Evolutionary conservation across 345 rosid species (phyloP).

Genomic region (Rhodomyrtus tomentosa): DNA sequence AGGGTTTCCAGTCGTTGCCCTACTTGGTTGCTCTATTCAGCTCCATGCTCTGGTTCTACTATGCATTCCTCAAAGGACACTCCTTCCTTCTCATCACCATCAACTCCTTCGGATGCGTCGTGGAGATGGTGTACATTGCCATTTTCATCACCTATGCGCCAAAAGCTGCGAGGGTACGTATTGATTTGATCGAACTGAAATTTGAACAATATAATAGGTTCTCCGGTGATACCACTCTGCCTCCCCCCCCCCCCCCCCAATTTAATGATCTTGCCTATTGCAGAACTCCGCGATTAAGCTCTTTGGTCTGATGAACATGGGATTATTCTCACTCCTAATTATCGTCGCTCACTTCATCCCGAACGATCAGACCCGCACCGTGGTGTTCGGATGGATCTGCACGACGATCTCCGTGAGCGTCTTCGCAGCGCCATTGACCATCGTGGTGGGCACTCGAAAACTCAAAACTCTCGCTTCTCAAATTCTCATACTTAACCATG

Average conservation of each 20-base stretch:
- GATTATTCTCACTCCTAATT: conserved; percentile 33
- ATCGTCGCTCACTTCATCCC: conserved; percentile 26
- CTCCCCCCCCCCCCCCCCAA: too few species aligned
- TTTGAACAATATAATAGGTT: background rate
- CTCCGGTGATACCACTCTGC: background rate
- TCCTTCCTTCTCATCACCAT: conserved; percentile 75
- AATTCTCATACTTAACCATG: background rate
- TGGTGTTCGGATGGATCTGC: conserved; percentile 78
- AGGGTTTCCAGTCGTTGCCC: conserved; percentile 72
- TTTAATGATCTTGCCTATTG: background rate
- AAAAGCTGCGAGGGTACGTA: conserved; percentile 32
- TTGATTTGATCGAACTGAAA: background rate
- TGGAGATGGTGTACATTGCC: conserved; percentile 56
- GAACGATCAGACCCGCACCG: conserved; percentile 3
- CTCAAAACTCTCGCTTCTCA: background rate
- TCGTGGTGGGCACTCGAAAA: conserved; percentile 30
- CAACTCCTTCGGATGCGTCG: conserved; percentile 65
- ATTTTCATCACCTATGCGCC: conserved; percentile 53
- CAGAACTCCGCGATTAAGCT: conserved; percentile 53
- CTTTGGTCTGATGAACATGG: conserved; percentile 42
- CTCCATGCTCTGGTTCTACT: conserved; percentile 87
- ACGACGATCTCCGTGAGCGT: conserved; percentile 56
- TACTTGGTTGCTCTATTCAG: conserved; percentile 82
- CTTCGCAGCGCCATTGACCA: conserved; percentile 74
- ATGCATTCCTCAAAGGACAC: conserved; percentile 47